Evolutionary conservation across 495 filamentous ascomycete genomes (phyloP), one percentile per base, ranked within the genome.

Genomic region (Penicillium riverlandense): DNA sequence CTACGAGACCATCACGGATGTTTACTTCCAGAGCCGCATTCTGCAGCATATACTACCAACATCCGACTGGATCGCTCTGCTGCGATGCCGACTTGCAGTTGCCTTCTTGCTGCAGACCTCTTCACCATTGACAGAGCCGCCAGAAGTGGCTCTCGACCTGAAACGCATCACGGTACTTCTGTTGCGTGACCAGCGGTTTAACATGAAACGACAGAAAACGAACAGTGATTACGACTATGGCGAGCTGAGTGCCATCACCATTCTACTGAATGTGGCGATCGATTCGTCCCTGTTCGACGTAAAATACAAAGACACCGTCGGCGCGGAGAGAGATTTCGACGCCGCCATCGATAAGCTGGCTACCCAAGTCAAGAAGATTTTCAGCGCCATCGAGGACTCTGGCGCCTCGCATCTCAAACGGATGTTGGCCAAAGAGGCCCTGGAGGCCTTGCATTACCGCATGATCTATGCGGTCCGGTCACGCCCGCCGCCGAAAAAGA

Each of bases 51-150:
- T 88, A 28, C 66, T 83, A 6, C 70, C 73, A 11, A 70, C 65
- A 7, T 71, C 70, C 7, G 57, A 72, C 2, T 68, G 76, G 44
- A 67, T 81, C 14, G 72, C 82, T 37, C 67, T 81, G 28, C 66
- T 95, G 35, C 75, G 84, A 33, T 76, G 81, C 29, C 75, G 84
- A n/a, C 76, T 96, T 9, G 86, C 88, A 1, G 65, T 87, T 31
- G 71, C 80, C 13, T 90, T 83, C 53, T 65, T 88, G 47, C 81
- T 86, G 48, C 55, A 69, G 16, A 73, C 81, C 45, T 50, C 62
- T 3, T 44, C 58, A 1, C 67, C 76, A 11, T 64, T 79, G 11
- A 61, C 61, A 28, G 63, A 70, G 27, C 46, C 62, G 0, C 61
- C 72, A 7, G 61, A 70, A 40, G 54, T 60, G 8, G 59, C 70